Evolutionary conservation across 768 basidiomycete species (phyloP), one percentile per base, ranked within the genome.

Genomic region (Tremella fuciformis): DNA sequence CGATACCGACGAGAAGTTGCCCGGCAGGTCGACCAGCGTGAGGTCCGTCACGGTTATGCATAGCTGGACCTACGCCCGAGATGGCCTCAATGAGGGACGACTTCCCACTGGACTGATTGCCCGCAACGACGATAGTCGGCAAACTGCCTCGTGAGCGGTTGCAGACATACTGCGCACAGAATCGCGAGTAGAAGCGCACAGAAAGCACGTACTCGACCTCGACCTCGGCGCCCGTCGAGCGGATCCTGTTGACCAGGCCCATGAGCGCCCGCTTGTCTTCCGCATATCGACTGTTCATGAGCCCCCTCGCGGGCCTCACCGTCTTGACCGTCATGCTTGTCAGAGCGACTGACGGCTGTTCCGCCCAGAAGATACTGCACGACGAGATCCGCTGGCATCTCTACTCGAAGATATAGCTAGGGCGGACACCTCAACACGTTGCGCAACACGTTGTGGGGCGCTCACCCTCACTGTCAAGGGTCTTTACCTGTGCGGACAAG

Each of bases 1-100:
- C 2, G 55, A 54, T 46, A 72, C 82, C 40, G 85, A 84, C 52
- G 85, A 83, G 16, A 88, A 85, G 13, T 88, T 76, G 0, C 83
- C 83, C 8, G 75, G 75, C 13, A 76, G 65, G 55, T 76, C 75
- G 37, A 76, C 55, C 29, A 76, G 69, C 2, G 70, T 67, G 4
- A 76, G 58, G 42, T 74, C 55, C 40, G 49, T 50, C 18, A 42
- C 55, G 3, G 34, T 18, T n/a, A n/a, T n/a, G n/a, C n/a, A n/a
- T n/a, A n/a, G n/a, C n/a, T n/a, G n/a, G 13, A 58, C 57, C 34
- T 26, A 58, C 57, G 3, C 57, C 57, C 26, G 57, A 58, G 6
- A 58, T 58, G 11, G 57, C 57, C 48, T 58, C 57, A 21, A 58
- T 53, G 1, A 58, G 40, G 13, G 50, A 53, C 13, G 50, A 52